Base-by-base conservation (phyloP, 352 stramenopile species). In the Pythium angustatum region DNA sequence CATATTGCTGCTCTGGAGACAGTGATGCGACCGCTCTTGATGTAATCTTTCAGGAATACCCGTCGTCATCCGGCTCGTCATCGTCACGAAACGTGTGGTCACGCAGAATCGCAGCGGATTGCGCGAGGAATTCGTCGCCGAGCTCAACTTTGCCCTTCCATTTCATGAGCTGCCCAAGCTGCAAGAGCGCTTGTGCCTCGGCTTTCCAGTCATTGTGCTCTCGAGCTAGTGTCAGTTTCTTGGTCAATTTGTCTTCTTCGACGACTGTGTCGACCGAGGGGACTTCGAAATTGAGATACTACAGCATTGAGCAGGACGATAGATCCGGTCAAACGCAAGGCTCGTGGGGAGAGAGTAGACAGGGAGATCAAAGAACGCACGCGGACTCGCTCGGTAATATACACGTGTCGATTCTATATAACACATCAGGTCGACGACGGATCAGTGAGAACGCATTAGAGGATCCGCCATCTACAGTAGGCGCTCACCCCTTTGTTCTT, bases 81-180 rank as follows among this genome's bases (percentile, higher is more conserved):
- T 72, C 69, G 7, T 76, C 63, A 38, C 44, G 64, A 38, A 91
- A 90, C 7, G 79, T 90, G 50, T 90, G 77, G 9, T 58, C 53
- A 7, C 84, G 73, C 10, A 90, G 56, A 12, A 90, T 75, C 7
- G 61, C 69, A 6, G 82, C 82, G 10, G 80, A 80, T 44, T 89
- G 75, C 14, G 73, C 73, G 12, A 90, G 72, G 26, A 75, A 88
- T 7, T 68, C 68, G 30, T 88, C 70, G 6, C 78, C 81, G 10
- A 81, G 28, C 17, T 81, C 77, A 28, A 76, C 30, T 22, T 73
- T 66, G 0, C 79, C 79, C 51, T 85, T 77, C 84, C 84, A 93
- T 43, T 90, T 91, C 73, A 90, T 87, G 19, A 93, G 56, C 56
- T 93, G 82, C 3, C 84, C 84, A 1, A 93, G 71, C 47, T 89